Conservation (phyloP, 345 rosid species). For the Arabis hirsuta region DNA sequence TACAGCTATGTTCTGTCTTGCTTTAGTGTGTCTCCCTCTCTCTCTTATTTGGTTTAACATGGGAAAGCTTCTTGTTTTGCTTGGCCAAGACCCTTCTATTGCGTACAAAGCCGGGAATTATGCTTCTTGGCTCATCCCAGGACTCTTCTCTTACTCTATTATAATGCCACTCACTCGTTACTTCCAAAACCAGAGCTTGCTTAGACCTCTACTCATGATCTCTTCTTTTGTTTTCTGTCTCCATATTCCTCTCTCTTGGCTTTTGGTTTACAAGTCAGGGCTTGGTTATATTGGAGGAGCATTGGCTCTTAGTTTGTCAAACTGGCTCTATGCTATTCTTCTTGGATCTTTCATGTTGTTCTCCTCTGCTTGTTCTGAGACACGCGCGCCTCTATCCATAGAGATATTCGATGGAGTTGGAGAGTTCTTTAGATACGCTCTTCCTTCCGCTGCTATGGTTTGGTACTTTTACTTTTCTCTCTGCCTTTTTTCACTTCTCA, state of each 20-base stretch:
- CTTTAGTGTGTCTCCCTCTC: constrained; percentile 58
- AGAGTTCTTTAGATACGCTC: constrained; percentile 65
- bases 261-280: constrained; percentile 56
- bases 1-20: constrained; percentile 63
- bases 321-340: constrained; percentile 55
- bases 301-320: constrained; percentile 54
- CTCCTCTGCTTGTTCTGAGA: constrained; percentile 54
- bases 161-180: constrained; percentile 61
- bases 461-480: constrained; percentile 50
- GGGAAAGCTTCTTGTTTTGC: constrained; percentile 50
- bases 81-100: constrained; percentile 69
- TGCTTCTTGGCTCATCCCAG: constrained; percentile 62
- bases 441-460: constrained; percentile 72
- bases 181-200: constrained; percentile 61
- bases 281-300: constrained; percentile 62
- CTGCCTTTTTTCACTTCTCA: constrained; percentile 8
- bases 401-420: constrained; percentile 55
- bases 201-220: constrained; percentile 55
- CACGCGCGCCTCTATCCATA: constrained; percentile 50
- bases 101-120: constrained; percentile 60
- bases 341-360: constrained; percentile 52
- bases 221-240: constrained; percentile 49
- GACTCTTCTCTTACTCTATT: constrained; percentile 58
- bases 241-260: constrained; percentile 62
- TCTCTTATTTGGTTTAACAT: constrained; percentile 61